Conservation (phyloP, 2,329 filamentous ascomycete species). For the Epichloe bromicola region DNA sequence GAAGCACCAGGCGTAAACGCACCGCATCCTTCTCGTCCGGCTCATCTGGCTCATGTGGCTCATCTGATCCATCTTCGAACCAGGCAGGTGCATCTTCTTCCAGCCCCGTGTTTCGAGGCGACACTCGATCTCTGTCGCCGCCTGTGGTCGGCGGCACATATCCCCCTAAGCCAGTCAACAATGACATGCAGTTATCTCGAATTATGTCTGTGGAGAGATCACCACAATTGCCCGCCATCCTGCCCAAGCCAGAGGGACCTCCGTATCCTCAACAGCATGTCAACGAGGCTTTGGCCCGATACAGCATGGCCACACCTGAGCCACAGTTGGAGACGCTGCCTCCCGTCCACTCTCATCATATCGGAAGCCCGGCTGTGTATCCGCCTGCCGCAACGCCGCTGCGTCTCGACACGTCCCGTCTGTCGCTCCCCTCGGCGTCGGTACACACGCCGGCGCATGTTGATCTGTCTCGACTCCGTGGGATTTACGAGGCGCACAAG, state of each 20-base stretch:
- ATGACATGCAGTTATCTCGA: slow-evolving; percentile 38
- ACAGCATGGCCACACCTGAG: slow-evolving; percentile 28
- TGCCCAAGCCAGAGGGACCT: slow-evolving; percentile 51
- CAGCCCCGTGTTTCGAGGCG: slow-evolving; percentile 37
- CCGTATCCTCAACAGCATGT: slow-evolving; percentile 21
- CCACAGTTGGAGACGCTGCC: slow-evolving; percentile 33
- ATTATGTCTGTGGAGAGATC: slow-evolving; percentile 32
- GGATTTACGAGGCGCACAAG: slow-evolving; percentile 58
- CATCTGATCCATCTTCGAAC: slow-evolving; percentile 39
- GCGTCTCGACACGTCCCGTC: slow-evolving; percentile 45
- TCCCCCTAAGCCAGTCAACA: slow-evolving; percentile 30
- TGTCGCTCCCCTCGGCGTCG: slow-evolving; percentile 24
- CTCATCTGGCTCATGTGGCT: slow-evolving; percentile 48
- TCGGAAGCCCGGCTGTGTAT: slow-evolving; percentile 14
- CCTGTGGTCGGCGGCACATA: slow-evolving; percentile 32
- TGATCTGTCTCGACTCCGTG: slow-evolving; percentile 52
- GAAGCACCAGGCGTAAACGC: slow-evolving; percentile 67
- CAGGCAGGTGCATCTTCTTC: slow-evolving; percentile 32
- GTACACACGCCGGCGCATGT: slow-evolving; percentile 31
- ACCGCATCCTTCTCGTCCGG: slow-evolving; percentile 57
- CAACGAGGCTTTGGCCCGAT: slow-evolving; percentile 24
- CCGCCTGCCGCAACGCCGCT: slow-evolving; percentile 32
- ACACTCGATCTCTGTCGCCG: slow-evolving; percentile 36
- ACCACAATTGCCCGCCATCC: slow-evolving; percentile 45
- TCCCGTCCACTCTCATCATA: slow-evolving; percentile 23